These are phyloP conservation scores for Russula brevipes DNA, from an alignment of 768 basidiomycete species.

Conservation along the genomic window DNA sequence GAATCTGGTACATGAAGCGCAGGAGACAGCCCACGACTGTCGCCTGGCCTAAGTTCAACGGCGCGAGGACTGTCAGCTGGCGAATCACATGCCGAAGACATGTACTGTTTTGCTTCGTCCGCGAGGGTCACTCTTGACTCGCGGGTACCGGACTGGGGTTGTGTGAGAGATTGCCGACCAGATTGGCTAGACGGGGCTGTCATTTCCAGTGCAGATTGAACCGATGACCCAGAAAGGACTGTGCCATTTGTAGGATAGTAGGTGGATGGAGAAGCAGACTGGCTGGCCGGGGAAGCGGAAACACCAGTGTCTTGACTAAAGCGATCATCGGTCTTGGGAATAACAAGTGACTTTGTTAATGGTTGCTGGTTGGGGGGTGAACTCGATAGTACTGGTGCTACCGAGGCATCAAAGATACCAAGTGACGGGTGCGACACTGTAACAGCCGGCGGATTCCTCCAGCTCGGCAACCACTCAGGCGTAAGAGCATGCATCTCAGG, in stretches of 20 bases:
- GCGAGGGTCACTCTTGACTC: conserved; percentile 68
- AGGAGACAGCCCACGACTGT: conserved; percentile 10
- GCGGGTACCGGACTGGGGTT: conserved; percentile 38
- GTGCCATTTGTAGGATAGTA: background rate
- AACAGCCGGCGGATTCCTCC: conserved; percentile 7
- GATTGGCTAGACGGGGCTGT: background rate
- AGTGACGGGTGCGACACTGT: conserved; percentile 3
- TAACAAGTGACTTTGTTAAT: conserved; percentile 10
- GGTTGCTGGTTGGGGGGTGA: conserved; percentile 3
- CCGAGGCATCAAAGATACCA: background rate
- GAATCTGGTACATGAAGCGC: conserved; percentile 11
- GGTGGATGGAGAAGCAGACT: conserved; percentile 7
- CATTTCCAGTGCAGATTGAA: conserved; percentile 5
- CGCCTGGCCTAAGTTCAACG: conserved; percentile 11
- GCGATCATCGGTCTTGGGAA: conserved; percentile 7
- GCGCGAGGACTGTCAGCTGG: conserved; percentile 51
- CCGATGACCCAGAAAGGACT: conserved; percentile 1
- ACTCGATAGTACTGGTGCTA: background rate
- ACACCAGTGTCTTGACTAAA: background rate
- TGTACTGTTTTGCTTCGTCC: conserved; percentile 71
- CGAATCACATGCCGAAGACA: conserved; percentile 61
- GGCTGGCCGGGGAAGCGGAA: background rate
- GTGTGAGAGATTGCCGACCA: conserved; percentile 2
- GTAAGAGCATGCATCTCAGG: conserved; percentile 16
- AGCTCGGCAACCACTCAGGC: conserved; percentile 14